Conservation (phyloP, 176 grass and related monocot species). For the Carex littledalei region DNA sequence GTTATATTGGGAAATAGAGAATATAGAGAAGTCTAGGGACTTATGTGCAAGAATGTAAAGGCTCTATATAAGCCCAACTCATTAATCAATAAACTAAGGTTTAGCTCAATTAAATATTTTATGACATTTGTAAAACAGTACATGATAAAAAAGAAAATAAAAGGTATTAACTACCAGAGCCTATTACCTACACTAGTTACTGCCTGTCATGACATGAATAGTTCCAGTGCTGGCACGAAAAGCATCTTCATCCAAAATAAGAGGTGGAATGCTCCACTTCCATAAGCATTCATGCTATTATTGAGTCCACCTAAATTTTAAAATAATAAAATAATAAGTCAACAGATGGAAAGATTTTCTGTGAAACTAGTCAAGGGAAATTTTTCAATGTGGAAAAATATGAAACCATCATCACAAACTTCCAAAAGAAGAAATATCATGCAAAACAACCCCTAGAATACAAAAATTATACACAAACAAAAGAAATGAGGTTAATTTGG, state of each 20-base stretch:
- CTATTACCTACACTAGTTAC: background rate
- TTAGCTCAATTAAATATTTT: too few relatives aligned
- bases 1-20: too few relatives aligned
- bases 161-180: background rate
- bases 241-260: slow-evolving; percentile 64
- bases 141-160: background rate
- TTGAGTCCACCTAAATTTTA: slow-evolving; percentile 44
- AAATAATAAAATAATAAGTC: background rate
- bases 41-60: too few relatives aligned
- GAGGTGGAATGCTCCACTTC: slow-evolving; percentile 78
- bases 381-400: background rate
- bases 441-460: background rate
- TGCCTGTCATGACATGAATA: background rate
- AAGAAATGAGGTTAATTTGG: background rate
- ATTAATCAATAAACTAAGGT: too few relatives aligned
- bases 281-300: slow-evolving; percentile 49
- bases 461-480: background rate
- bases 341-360: background rate
- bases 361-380: background rate
- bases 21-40: too few relatives aligned
- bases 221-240: slow-evolving; percentile 17
- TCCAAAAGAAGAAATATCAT: background rate
- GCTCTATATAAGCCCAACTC: too few relatives aligned
- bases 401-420: background rate
- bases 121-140: too few relatives aligned